phyloP scores from a whole-genome alignment of 2,329 filamentous ascomycete genomes.

The Nectriaceae sp. region DNA sequence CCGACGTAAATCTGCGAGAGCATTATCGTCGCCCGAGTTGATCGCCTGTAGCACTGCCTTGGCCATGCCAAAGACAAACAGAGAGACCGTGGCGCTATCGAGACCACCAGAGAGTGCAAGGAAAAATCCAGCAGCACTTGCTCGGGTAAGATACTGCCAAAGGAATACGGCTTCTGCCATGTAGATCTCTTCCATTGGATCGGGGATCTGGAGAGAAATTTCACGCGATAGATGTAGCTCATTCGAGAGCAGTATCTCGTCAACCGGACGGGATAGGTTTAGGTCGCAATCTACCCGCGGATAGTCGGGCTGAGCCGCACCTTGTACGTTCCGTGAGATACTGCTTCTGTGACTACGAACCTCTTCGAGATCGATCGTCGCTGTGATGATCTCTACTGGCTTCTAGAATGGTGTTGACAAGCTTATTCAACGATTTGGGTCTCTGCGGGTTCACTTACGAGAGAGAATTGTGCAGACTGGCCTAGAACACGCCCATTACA shows the following conservation, averaged over 20 bases:
- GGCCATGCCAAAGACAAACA: constrained; percentile 49
- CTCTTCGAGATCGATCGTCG: constrained; percentile 70
- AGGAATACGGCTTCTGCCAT: constrained; percentile 30
- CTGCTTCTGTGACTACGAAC: constrained; percentile 62
- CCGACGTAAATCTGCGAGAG: constrained; percentile 40
- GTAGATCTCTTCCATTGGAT: constrained; percentile 23
- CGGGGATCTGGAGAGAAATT: no score
- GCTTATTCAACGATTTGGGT: no score
- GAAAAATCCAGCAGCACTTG: constrained; percentile 51
- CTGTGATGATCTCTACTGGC: constrained; percentile 64
- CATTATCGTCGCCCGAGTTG: constrained; percentile 17
- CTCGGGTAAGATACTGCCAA: constrained; percentile 59
- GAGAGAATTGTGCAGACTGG: constrained; percentile 63
- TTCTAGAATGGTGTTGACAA: no score
- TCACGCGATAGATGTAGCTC: no score
- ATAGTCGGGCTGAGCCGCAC: constrained; percentile 37
- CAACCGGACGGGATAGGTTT: no score
- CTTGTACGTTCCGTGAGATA: constrained; percentile 59
- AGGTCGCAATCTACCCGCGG: constrained; percentile 16
- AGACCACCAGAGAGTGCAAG: constrained; percentile 48
- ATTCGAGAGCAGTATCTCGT: no score
- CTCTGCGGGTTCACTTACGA: no score
- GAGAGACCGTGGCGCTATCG: constrained; percentile 26
- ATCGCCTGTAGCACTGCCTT: constrained; percentile 44
- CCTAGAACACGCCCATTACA: constrained; percentile 64